These are phyloP conservation scores for Aspergillus fumigatus DNA, from an alignment of 2,329 filamentous ascomycete genomes.

Conservation along the genomic window DNA sequence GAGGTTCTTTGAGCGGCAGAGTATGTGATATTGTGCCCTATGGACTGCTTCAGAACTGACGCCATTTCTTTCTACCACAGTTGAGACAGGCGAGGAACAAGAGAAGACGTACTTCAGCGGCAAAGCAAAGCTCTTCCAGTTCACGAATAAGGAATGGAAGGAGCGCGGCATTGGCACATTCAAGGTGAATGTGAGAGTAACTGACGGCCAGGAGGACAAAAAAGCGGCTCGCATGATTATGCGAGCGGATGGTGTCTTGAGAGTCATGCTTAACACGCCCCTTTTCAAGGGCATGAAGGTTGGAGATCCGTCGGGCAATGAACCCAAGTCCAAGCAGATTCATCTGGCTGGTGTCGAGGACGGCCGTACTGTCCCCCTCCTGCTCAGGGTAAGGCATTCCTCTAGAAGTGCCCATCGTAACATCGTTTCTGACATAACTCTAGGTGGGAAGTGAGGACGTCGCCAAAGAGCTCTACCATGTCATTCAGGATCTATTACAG, in stretches of 20 bases:
- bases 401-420: not conserved
- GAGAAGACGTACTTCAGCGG: constrained; percentile 71
- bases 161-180: constrained; percentile 80
- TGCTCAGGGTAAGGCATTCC: constrained; percentile 50
- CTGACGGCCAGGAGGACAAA: constrained; percentile 50
- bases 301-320: constrained; percentile 58
- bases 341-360: constrained; percentile 58
- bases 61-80: constrained; percentile 35
- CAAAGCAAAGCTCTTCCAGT: constrained; percentile 79
- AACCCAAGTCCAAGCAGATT: constrained; percentile 66
- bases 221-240: constrained; percentile 70
- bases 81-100: constrained; percentile 82
- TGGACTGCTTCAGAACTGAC: constrained; percentile 22
- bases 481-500: constrained; percentile 36
- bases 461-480: constrained; percentile 45
- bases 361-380: constrained; percentile 48
- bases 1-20: constrained; percentile 55
- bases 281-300: constrained; percentile 76
- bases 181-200: constrained; percentile 71
- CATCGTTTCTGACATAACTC: constrained; percentile 2
- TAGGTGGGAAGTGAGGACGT: constrained; percentile 42
- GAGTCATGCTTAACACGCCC: constrained; percentile 80
- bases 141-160: constrained; percentile 75
- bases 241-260: constrained; percentile 83
- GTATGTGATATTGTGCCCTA: constrained; percentile 46